A percentile compares a stretch with the other conserved stretches of the same genome.
Conservation (phyloP, 345 rosid species). For the Physaria fendleri region DNA sequence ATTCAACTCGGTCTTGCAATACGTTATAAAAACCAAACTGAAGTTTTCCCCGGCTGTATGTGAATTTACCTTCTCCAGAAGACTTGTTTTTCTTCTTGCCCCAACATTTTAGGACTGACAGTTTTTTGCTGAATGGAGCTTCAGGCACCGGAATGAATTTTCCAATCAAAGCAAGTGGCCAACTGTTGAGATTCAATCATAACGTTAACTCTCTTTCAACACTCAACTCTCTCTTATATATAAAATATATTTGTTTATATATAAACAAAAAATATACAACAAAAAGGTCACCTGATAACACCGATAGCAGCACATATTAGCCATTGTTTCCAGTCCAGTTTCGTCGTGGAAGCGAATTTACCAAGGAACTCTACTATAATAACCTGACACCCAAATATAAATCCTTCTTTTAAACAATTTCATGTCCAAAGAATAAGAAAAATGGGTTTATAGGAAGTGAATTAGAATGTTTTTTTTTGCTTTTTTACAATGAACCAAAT, state of each 20-base stretch:
- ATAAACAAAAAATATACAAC: not conserved
- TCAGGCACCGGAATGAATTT: slow-evolving; percentile 68
- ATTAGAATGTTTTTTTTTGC: too few species aligned
- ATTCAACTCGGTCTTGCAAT: too few species aligned
- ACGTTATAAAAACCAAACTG: too few species aligned
- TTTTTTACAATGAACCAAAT: too few species aligned
- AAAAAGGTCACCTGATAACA: slow-evolving; percentile 50
- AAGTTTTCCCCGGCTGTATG: too few species aligned
- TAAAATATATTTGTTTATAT: too few species aligned
- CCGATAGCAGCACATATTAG: slow-evolving; percentile 52
- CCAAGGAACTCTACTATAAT: slow-evolving; percentile 76
- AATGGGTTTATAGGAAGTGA: too few species aligned
- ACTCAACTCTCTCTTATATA: not conserved
- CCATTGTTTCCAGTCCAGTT: slow-evolving; percentile 81
- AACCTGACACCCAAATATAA: too few species aligned
- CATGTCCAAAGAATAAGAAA: too few species aligned
- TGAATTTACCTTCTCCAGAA: slow-evolving; percentile 33
- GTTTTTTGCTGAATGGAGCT: slow-evolving; percentile 38
- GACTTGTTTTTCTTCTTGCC: slow-evolving; percentile 32
- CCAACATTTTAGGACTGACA: slow-evolving; percentile 15
- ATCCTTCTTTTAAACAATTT: too few species aligned
- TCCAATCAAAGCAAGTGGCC: slow-evolving; percentile 85
- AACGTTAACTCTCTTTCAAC: not conserved
- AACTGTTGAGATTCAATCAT: slow-evolving; percentile 37
- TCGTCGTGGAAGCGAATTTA: slow-evolving; percentile 65